These are phyloP conservation scores for Sechiopsis laciniata DNA, from an alignment of 306 rosid genomes.

Conservation along the genomic window DNA sequence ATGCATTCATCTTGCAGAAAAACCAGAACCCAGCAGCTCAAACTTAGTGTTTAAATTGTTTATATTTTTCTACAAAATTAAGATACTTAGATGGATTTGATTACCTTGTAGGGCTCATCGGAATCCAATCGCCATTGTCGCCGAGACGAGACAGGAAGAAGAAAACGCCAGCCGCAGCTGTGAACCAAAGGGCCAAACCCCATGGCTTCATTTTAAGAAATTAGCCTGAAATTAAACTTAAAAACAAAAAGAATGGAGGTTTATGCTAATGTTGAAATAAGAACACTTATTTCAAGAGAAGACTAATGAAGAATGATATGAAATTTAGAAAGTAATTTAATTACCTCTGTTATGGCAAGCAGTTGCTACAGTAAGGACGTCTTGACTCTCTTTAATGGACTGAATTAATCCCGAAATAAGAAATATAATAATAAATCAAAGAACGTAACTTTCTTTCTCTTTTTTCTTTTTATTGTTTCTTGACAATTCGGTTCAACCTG, in stretches of 20 bases:
- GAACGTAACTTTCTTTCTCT: neutral
- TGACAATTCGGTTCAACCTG: neutral
- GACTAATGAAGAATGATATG: neutral
- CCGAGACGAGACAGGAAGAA: neutral
- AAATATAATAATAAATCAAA: neutral
- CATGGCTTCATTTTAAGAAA: conserved; percentile 18
- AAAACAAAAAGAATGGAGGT: neutral
- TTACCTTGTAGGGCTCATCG: conserved; percentile 32
- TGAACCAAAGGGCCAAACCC: conserved; percentile 23
- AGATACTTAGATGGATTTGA: neutral
- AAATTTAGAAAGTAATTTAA: neutral
- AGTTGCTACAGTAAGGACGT: conserved; percentile 10
- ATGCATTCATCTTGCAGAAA: conserved; percentile 11
- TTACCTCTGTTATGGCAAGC: conserved; percentile 10
- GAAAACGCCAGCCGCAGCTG: conserved; percentile 10
- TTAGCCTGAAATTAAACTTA: too few species aligned
- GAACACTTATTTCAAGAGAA: neutral
- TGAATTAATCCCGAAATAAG: neutral
- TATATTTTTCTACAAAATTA: too few species aligned
- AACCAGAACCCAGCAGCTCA: conserved; percentile 3
- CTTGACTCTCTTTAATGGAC: conserved; percentile 3
- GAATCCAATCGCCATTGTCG: neutral
- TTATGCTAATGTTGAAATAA: neutral
- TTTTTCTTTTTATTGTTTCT: neutral
- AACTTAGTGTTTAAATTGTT: neutral